Evolutionary conservation across 1,284 basidiomycete genomes (phyloP), one percentile per base, ranked within the genome.

Genomic region (Anthracocystis walkeri): DNA sequence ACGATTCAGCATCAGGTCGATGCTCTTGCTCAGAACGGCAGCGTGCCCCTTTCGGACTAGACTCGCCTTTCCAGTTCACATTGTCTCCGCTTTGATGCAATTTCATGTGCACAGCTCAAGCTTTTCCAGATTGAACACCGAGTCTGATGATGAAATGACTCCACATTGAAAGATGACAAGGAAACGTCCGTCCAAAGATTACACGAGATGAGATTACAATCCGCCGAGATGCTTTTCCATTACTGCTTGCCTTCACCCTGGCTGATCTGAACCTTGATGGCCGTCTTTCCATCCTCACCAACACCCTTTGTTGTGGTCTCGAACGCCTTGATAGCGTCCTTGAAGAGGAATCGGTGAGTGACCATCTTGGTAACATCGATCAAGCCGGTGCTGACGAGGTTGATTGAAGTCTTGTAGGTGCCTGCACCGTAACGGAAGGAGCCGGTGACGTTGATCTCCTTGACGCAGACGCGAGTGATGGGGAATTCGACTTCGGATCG

Each of bases 371-470:
- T 87, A 64, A 90, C 87, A 74, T 89, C 87, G 71, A 90, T 86
- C 59, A 87, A 80, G 14, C 88, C 87, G 23, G 87, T 84, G 52
- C 87, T 86, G 51, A 88, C 89, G 38, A 90, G 86, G 42, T 87
- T 87, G 69, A 90, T 88, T 35, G 88, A 87, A n/a, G 88, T 86
- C n/a, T 86, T 83, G 78, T 88, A 88, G 51, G 92, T 91, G 27
- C 92, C 93, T 50, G 92, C 90, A 11, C 91, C 92, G 76, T 92
- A 94, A 70, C 93, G 91, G 91, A 95, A 94, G 18, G 92, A 93
- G 35, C 79, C 79, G 14, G 68, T 70, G 41, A 81, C 29, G 50
- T 73, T 48, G 51, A 81, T 57, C 52, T 81, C 79, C 51, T 74
- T 76, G 51, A 81, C 79, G 42, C 74, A 66, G 40, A 79, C 50